Evolutionary conservation across 371 early-diverging fungal genomes (phyloP), one percentile per base, ranked within the genome.

Genomic region (Lichtheimia ramosa): DNA sequence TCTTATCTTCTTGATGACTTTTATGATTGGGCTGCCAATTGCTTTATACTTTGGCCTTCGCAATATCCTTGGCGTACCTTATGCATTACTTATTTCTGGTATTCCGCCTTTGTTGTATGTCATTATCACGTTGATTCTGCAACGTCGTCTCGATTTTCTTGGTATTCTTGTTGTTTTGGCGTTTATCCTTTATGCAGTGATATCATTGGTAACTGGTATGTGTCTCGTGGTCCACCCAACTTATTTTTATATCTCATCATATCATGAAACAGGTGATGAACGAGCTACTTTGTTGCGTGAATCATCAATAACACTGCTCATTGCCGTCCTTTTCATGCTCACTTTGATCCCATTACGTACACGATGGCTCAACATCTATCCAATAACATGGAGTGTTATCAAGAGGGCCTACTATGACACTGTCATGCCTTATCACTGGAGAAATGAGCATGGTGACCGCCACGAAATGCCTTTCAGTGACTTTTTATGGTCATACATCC

Each of bases 31-130:
- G 6, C 8, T 78, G 20, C 73, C 78, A 7, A 43, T 78, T 2
- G 67, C 60, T 12, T 43, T 78, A 2, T 78, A 69, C 61, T 81
- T 74, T 53, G 58, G 66, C 3, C 50, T 69, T 10, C 73, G 71
- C 21, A 58, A 41, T 3, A 66, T 62, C 23, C 49, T 74, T 1
- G 59, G 64, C 7, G 13, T 57, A 8, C n/a, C 78, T 15, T 61
- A 65, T 43, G 79, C 82, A 0, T 58, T 81, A 20, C 20, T 81
- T 8, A 48, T 81, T 39, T 81, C 82, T 16, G 70, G 82, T 58
- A 68, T 75, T 27, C 82, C 82, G 15, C 75, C 82, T 14, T 54
- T 79, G 20, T 13, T 81, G 14, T 56, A 48, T 49, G 68, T 66
- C 24, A 52, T 73, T 28, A 53, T 63, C 53, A 61, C 48, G 1